Evolutionary conservation across 257 asterid species (phyloP).

Genomic region (Ehretia macrophylla): DNA sequence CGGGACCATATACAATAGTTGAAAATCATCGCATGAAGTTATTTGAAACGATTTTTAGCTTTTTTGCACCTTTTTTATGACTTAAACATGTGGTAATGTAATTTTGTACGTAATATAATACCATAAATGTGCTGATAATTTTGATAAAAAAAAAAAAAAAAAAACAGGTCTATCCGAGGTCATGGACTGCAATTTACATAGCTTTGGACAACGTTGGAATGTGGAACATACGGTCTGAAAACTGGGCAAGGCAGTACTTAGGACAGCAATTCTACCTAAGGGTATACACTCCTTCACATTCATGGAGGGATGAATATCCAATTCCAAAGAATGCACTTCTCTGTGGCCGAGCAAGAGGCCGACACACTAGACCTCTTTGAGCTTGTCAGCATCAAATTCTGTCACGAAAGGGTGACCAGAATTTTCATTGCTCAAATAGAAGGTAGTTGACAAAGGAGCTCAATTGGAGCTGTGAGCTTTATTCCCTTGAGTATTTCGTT

Average conservation of each 20-base stretch:
- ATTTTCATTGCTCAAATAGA: not conserved
- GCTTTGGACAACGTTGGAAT: conserved; percentile 95
- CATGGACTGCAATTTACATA: conserved; percentile 81
- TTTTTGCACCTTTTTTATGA: too few species aligned
- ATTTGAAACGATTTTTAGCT: too few species aligned
- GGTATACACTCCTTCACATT: conserved; percentile 54
- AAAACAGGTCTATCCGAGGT: conserved; percentile 88
- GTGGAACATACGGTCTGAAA: conserved; percentile 91
- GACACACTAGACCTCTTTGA: conserved; percentile 67
- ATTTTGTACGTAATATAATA: too few species aligned
- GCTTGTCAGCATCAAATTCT: conserved; percentile 7
- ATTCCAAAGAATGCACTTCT: conserved; percentile 77
- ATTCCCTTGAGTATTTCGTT: too few species aligned
- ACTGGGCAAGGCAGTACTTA: conserved; percentile 89
- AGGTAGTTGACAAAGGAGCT: conserved; percentile 22
- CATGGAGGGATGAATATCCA: conserved; percentile 81
- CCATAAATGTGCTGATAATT: too few species aligned
- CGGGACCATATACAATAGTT: too few species aligned
- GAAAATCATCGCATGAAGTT: too few species aligned
- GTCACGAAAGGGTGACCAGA: conserved; percentile 82
- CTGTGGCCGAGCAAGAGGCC: conserved; percentile 85
- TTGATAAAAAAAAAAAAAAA: too few species aligned
- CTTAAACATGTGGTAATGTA: too few species aligned
- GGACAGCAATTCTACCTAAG: conserved; percentile 88
- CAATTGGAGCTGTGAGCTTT: conserved; percentile 35